Evolutionary conservation across 2,329 filamentous ascomycete species (phyloP).

Genomic region (Monilinia polystroma): DNA sequence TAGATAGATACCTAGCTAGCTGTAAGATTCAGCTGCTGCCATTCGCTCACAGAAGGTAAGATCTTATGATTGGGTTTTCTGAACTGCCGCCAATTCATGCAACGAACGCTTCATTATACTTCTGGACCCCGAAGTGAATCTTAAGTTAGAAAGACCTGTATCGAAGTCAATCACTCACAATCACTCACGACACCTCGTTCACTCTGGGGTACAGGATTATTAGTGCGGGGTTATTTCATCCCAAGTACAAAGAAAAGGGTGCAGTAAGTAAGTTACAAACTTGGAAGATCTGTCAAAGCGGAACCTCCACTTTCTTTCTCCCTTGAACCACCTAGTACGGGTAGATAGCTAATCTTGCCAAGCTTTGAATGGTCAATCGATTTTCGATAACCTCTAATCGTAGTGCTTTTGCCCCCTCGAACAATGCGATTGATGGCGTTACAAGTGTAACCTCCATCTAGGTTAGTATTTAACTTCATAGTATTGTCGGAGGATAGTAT

Average conservation of each 20-base stretch:
- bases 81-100: not conserved
- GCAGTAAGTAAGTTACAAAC: not conserved
- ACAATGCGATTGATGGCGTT: not conserved
- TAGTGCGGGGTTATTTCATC: conserved; percentile 2
- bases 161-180: not conserved
- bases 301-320: not conserved
- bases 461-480: not conserved
- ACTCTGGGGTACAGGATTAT: not conserved
- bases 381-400: not conserved
- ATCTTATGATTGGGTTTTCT: not conserved
- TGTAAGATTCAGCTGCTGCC: not conserved
- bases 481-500: not conserved
- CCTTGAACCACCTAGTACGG: not conserved
- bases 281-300: conserved; percentile 18
- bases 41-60: not conserved
- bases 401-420: not conserved
- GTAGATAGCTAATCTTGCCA: not conserved
- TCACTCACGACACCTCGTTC: not conserved
- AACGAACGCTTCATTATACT: not conserved
- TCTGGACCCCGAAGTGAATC: not conserved
- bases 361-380: conserved; percentile 10
- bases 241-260: not conserved
- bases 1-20: no score
- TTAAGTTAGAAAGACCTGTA: not conserved
- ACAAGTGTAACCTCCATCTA: not conserved